These are phyloP conservation scores for Punica granatum DNA, from an alignment of 345 rosid genomes.

Conservation along the genomic window DNA sequence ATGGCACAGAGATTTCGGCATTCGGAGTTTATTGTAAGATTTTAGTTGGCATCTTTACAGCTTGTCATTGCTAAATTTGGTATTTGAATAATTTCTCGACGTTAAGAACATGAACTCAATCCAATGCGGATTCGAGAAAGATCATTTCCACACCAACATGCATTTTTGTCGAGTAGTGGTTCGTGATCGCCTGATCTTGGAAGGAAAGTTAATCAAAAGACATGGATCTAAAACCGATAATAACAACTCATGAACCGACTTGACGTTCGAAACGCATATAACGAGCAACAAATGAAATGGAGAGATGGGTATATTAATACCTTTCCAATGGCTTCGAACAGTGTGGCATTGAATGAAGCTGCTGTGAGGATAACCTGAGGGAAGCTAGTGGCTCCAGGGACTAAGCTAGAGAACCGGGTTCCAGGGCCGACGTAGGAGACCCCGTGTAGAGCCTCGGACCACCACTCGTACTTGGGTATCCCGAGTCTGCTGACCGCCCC, in stretches of 20 bases:
- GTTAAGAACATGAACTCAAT: neutral
- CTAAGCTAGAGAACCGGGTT: slow-evolving; percentile 43
- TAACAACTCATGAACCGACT: neutral
- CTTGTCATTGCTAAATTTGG: no score
- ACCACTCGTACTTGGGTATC: slow-evolving; percentile 84
- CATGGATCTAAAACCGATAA: neutral
- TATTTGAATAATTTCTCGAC: no score
- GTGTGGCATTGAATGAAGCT: slow-evolving; percentile 79
- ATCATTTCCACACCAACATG: neutral
- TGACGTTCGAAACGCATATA: neutral
- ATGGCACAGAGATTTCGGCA: no score
- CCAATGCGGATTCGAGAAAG: neutral
- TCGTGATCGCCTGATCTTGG: neutral
- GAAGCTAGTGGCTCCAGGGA: slow-evolving; percentile 92
- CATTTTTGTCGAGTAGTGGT: no score
- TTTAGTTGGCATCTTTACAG: no score
- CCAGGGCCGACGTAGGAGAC: slow-evolving; percentile 81
- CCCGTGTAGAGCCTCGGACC: slow-evolving; percentile 98
- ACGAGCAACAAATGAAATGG: neutral
- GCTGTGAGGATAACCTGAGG: slow-evolving; percentile 92
- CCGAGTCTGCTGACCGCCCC: slow-evolving; percentile 65
- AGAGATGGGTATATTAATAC: slow-evolving; percentile 18
- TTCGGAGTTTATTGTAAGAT: no score
- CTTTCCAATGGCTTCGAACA: slow-evolving; percentile 84
- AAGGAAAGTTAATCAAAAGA: neutral